phyloP scores from a whole-genome alignment of 257 asterid genomes.

The Rauvolfia tetraphylla region DNA sequence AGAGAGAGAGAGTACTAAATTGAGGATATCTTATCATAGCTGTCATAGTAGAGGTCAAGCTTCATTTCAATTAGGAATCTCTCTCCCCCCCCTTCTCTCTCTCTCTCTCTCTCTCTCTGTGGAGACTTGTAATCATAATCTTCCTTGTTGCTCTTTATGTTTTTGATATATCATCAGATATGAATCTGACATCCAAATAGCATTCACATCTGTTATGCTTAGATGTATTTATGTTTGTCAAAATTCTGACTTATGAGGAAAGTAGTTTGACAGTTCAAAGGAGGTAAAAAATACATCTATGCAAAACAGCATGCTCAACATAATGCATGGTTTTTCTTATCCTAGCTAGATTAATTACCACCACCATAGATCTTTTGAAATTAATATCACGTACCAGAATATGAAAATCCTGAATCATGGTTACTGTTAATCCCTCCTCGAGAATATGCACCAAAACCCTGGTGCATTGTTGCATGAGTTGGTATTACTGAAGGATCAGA shows the following conservation, averaged over 20 bases:
- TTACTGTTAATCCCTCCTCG: not conserved
- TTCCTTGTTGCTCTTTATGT: too few species aligned
- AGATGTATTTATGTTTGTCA: not conserved
- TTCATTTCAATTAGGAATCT: too few species aligned
- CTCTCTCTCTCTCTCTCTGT: too few species aligned
- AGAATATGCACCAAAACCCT: not conserved
- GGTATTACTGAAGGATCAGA: not conserved
- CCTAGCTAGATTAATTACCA: not conserved
- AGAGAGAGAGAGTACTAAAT: too few species aligned
- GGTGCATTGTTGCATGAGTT: slow-evolving; percentile 3
- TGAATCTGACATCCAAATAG: not conserved
- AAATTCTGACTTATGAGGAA: not conserved
- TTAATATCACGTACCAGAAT: not conserved
- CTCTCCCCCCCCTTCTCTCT: too few species aligned
- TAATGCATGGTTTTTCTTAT: too few species aligned
- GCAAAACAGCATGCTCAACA: too few species aligned
- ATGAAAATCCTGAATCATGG: not conserved
- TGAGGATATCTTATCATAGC: too few species aligned
- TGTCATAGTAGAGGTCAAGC: too few species aligned
- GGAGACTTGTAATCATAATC: not conserved
- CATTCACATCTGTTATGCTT: not conserved
- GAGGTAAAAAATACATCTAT: too few species aligned
- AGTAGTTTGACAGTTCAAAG: not conserved
- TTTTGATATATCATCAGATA: too few species aligned
- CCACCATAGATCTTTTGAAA: not conserved